Conservation (phyloP, 768 basidiomycete species). For the Tulasnella sp. region DNA sequence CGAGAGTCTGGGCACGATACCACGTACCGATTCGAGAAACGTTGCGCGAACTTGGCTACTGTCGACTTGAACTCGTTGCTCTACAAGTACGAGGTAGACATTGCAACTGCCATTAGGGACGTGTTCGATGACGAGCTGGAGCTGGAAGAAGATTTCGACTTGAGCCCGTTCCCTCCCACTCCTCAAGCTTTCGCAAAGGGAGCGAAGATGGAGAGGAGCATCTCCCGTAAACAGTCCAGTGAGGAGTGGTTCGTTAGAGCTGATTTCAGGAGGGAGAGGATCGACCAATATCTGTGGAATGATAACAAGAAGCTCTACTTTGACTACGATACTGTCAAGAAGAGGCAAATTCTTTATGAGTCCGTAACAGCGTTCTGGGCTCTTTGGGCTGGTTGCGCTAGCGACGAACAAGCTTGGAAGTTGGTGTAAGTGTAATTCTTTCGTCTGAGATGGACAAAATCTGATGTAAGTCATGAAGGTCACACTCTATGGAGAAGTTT, state of each 20-base stretch:
- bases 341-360: constrained; percentile 89
- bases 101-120: constrained; percentile 93
- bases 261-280: constrained; percentile 64
- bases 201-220: constrained; percentile 46
- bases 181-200: constrained; percentile 50
- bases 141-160: constrained; percentile 79
- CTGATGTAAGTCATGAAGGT: constrained; percentile 45
- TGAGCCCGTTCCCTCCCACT: constrained; percentile 84
- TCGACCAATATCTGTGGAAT: constrained; percentile 94
- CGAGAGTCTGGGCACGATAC: constrained; percentile 96
- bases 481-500: constrained; percentile 82
- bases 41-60: constrained; percentile 91
- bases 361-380: constrained; percentile 95
- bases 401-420: constrained; percentile 87
- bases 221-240: constrained; percentile 49
- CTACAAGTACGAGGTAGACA: constrained; percentile 98
- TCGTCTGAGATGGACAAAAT: constrained; percentile 15
- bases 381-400: constrained; percentile 94
- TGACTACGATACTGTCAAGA: constrained; percentile 87
- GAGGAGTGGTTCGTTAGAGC: constrained; percentile 92
- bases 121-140: constrained; percentile 89
- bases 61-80: constrained; percentile 90
- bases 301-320: constrained; percentile 89
- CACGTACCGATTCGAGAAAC: constrained; percentile 94
- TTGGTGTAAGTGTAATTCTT: constrained; percentile 55